These are phyloP conservation scores for Coemansia sp. DNA, from an alignment of 192 early-diverging fungal species.

Conservation along the genomic window DNA sequence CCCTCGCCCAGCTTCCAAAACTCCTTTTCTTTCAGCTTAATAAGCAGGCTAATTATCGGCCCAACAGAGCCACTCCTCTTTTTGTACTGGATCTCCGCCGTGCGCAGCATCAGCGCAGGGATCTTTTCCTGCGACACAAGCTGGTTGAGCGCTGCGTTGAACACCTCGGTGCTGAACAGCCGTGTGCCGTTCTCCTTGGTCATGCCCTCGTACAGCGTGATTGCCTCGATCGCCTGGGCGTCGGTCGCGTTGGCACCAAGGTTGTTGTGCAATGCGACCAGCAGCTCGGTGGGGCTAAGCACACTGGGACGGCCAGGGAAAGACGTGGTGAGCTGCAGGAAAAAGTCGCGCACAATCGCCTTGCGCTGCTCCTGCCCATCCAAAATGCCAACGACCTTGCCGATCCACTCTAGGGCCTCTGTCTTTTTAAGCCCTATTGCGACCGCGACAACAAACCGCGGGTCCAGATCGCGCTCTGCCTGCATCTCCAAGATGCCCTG, in stretches of 20 bases:
- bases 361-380: constrained; percentile 13
- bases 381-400: constrained; percentile 21
- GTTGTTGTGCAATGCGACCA: constrained; percentile 36
- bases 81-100: constrained; percentile 23
- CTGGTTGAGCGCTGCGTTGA: constrained; percentile 35
- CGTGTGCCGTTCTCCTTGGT: constrained; percentile 17
- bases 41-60: constrained; percentile 11
- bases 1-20: constrained; percentile 36
- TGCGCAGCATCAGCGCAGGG: constrained; percentile 38
- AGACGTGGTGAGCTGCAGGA: constrained; percentile 31
- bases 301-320: constrained; percentile 29
- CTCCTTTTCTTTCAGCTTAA: constrained; percentile 18
- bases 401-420: constrained; percentile 14
- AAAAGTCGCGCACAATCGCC: constrained; percentile 23
- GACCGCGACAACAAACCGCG: constrained; percentile 33
- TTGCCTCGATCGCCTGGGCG: constrained; percentile 15
- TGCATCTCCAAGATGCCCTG: constrained; percentile 32
- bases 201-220: constrained; percentile 21
- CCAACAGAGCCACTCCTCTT: constrained; percentile 24
- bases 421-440: constrained; percentile 23
- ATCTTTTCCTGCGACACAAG: constrained; percentile 21
- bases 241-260: not conserved
- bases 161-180: constrained; percentile 21
- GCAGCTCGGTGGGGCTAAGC: constrained; percentile 47
- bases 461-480: constrained; percentile 19